These are phyloP conservation scores for Jimgerdemannia lactiflua DNA, from an alignment of 192 early-diverging fungal species.

Conservation along the genomic window DNA sequence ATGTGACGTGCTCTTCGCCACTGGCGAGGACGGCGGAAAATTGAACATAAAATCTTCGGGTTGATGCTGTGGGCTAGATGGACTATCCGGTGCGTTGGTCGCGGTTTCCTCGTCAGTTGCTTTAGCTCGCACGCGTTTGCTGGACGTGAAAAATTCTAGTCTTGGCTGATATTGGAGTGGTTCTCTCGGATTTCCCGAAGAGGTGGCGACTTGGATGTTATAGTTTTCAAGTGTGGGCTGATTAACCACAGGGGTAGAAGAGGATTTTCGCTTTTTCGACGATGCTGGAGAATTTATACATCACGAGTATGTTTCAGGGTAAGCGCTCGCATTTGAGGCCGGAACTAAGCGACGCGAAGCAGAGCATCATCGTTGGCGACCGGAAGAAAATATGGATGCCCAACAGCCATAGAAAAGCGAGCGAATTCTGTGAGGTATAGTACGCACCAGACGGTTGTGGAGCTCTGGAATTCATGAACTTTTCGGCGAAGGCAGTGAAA, in stretches of 20 bases:
- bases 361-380: no score
- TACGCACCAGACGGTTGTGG: background rate
- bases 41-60: background rate
- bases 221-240: constrained; percentile 10
- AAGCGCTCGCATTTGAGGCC: background rate
- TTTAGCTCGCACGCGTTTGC: constrained; percentile 1
- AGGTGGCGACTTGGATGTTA: constrained; percentile 2
- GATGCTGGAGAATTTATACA: constrained; percentile 5
- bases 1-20: background rate
- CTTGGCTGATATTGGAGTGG: background rate
- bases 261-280: constrained; percentile 19
- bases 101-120: background rate
- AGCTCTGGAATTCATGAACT: background rate
- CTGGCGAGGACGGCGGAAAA: background rate
- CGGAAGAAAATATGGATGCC: no score
- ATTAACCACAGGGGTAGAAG: constrained; percentile 8
- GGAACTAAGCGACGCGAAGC: no score
- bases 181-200: constrained; percentile 4
- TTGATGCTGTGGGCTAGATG: background rate
- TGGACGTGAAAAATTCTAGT: background rate
- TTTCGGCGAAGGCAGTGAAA: background rate
- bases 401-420: no score
- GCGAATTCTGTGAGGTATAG: background rate
- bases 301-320: background rate
- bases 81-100: background rate